Conservation (phyloP, 768 basidiomycete species). For the Rickenella mellea region DNA sequence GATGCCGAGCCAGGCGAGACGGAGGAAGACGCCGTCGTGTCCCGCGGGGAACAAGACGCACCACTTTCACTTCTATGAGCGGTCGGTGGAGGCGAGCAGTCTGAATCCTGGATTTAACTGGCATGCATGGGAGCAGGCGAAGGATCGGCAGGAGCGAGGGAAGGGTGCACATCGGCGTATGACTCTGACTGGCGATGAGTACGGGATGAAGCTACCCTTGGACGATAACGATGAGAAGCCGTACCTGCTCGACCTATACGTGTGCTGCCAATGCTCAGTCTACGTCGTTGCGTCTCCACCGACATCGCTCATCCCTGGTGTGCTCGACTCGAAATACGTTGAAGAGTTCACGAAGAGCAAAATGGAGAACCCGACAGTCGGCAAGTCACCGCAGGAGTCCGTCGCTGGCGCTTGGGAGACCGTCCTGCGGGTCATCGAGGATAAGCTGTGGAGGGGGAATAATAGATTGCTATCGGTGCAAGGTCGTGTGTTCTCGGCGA, state of each 20-base stretch:
- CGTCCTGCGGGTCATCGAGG: constrained; percentile 65
- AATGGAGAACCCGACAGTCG: constrained; percentile 41
- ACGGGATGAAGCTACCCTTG: constrained; percentile 20
- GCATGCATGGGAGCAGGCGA: constrained; percentile 47
- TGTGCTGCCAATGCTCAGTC: constrained; percentile 78
- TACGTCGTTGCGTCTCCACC: constrained; percentile 66
- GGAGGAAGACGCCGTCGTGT: constrained; percentile 42
- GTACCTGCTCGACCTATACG: constrained; percentile 62
- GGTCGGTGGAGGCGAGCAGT: constrained; percentile 59
- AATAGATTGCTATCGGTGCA: constrained; percentile 43
- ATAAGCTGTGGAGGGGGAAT: constrained; percentile 67
- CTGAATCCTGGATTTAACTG: constrained; percentile 53
- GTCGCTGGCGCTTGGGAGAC: constrained; percentile 57
- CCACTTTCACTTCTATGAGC: constrained; percentile 71
- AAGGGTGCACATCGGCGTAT: constrained; percentile 26
- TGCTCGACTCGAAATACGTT: constrained; percentile 52
- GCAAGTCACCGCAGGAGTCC: constrained; percentile 45
- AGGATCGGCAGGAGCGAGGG: constrained; percentile 45
- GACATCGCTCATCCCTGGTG: constrained; percentile 63
- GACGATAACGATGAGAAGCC: constrained; percentile 33
- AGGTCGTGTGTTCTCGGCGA: constrained; percentile 46
- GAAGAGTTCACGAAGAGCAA: constrained; percentile 60
- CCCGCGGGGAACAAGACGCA: constrained; percentile 54
- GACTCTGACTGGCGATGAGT: constrained; percentile 11
- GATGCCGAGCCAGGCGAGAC: constrained; percentile 49